Evolutionary conservation across 1,284 basidiomycete genomes (phyloP).

Genomic region (Apiotrichum gracile): DNA sequence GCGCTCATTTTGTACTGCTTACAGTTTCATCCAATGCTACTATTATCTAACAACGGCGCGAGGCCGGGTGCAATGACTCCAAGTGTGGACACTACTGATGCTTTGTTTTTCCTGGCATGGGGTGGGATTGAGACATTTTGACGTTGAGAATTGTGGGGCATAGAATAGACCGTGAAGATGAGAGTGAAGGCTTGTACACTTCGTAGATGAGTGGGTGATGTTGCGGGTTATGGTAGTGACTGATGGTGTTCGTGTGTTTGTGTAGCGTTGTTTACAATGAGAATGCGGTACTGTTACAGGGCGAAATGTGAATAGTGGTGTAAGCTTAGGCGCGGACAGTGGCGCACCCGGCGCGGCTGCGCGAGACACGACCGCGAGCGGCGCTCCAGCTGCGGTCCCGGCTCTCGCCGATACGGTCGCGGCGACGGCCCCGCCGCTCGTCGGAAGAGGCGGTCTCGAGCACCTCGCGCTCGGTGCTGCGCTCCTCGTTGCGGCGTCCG

Average conservation of each 20-base stretch:
- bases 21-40: neutral
- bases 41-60: neutral
- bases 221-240: too few relatives aligned
- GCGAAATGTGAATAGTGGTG: neutral
- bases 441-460: neutral
- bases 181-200: too few relatives aligned
- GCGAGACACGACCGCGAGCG: slow-evolving; percentile 10
- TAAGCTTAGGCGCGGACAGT: neutral
- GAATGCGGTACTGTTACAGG: neutral
- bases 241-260: too few relatives aligned
- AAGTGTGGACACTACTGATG: too few relatives aligned
- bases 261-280: too few relatives aligned
- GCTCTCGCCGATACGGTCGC: slow-evolving; percentile 10
- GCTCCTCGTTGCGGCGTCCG: neutral
- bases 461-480: neutral
- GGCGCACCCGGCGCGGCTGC: slow-evolving; percentile 7
- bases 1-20: neutral
- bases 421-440: slow-evolving; percentile 14
- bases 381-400: slow-evolving; percentile 18
- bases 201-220: too few relatives aligned
- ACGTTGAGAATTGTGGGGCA: too few relatives aligned
- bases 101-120: neutral
- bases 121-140: too few relatives aligned
- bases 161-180: too few relatives aligned
- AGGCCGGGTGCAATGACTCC: too few relatives aligned